Evolutionary conservation across 2,329 filamentous ascomycete genomes (phyloP), one percentile per base, ranked within the genome.

Genomic region (Aspergillus latus): DNA sequence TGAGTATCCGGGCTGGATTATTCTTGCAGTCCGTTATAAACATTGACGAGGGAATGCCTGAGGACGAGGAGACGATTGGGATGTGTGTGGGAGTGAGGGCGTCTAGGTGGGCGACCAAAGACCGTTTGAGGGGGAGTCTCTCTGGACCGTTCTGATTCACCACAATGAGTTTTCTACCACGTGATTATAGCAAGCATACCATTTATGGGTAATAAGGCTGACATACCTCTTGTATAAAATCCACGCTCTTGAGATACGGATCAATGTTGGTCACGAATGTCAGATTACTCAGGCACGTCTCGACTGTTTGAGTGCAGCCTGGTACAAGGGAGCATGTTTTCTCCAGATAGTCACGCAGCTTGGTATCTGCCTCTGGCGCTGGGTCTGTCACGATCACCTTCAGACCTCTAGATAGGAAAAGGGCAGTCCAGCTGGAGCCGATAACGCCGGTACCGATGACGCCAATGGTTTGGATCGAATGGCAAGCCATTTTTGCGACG

Each of bases 381-480:
- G 44, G 44, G 28, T 46, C 44, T 46, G 44, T 28, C 7, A 46
- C 44, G 28, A 46, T 46, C 13, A 46, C 44, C 15, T 26, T 21
- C 4, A 32, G 44, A 11, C 44, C 44, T 8, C 32, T 30, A 28
- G 44, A 32, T 3, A 46, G 44, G 28, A 46, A 46, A n/a, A 46
- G 44, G 3, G 44, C 44, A 16, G 44, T 46, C 44, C 44, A 46
- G 44, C 44, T 46, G 44, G 44, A 46, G 4, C 44, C 44, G 44
- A 46, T 46, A 13, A 46, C 44, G 26, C 44, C 44, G 26, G 44
- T 46, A n/a, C 44, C 44, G 44, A 46, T 46, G 3, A 46, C 44
- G 44, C 28, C 44, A 28, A 46, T 46, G 2, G 44, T 46, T 30
- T 26, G 13, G 44, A 30, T 46, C 13, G 44, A 11, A n/a, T 10